A percentile compares a stretch with the other conserved stretches of the same genome.
Evolutionary conservation across 768 basidiomycete genomes (phyloP).

Genomic region (Lentinus tigrinus): DNA sequence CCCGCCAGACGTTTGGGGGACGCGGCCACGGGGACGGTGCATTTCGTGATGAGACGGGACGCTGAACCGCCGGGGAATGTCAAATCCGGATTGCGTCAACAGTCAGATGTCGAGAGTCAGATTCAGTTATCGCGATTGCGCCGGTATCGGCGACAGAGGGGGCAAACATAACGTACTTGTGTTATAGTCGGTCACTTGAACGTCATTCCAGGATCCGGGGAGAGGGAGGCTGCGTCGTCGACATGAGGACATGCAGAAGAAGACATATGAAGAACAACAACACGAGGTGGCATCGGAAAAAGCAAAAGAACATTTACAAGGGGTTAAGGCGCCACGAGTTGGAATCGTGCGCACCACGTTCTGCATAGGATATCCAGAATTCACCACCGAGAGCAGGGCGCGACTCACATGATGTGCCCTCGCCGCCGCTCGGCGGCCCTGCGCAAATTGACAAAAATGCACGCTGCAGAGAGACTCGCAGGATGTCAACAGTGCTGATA

Average conservation of each 20-base stretch:
- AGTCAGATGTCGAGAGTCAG: not conserved
- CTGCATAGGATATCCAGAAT: not conserved
- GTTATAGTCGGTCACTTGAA: not conserved
- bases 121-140: not conserved
- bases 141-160: not conserved
- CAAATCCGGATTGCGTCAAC: not conserved
- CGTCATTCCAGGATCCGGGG: not conserved
- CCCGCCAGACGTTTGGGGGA: not conserved
- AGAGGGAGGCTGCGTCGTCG: not conserved
- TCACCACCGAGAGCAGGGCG: not conserved
- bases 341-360: not conserved
- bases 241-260: not conserved
- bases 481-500: not conserved
- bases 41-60: not conserved
- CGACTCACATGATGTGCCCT: constrained; percentile 3
- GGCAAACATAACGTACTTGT: not conserved
- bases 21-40: not conserved
- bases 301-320: not conserved
- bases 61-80: not conserved
- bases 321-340: constrained; percentile 1
- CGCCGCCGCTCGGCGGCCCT: not conserved
- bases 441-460: constrained; percentile 4
- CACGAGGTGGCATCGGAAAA: too few relatives aligned
- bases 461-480: not conserved
- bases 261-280: not conserved